These are phyloP conservation scores for Hydnum rufescens DNA, from an alignment of 768 basidiomycete species.

Conservation along the genomic window DNA sequence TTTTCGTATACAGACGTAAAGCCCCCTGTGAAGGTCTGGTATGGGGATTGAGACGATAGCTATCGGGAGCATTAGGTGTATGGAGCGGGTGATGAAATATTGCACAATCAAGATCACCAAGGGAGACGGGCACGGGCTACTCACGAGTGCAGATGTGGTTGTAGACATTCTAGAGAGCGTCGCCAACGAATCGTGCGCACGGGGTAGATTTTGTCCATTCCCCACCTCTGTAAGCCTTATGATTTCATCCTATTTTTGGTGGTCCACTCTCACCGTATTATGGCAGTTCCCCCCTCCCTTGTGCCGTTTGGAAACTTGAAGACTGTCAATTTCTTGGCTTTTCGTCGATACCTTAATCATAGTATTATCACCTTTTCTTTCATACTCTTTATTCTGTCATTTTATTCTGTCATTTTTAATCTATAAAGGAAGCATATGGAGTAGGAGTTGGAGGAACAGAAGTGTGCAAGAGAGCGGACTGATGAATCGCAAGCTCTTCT, in stretches of 20 bases:
- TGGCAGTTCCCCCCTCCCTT: too few relatives aligned
- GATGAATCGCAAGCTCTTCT: too few relatives aligned
- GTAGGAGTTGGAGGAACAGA: too few relatives aligned
- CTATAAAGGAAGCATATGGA: too few relatives aligned
- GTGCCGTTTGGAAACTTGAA: too few relatives aligned
- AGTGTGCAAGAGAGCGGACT: too few relatives aligned
- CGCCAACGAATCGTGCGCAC: conserved; percentile 12
- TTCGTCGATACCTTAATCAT: too few relatives aligned
- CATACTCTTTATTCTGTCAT: too few relatives aligned
- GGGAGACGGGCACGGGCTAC: conserved; percentile 80
- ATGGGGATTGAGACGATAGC: conserved; percentile 86
- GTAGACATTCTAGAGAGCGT: conserved; percentile 56
- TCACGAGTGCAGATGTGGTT: conserved; percentile 79
- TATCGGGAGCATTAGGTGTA: conserved; percentile 79
- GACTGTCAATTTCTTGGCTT: too few relatives aligned
- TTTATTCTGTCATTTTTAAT: too few relatives aligned
- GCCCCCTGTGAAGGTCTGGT: conserved; percentile 69
- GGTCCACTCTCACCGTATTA: background rate
- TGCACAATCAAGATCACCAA: conserved; percentile 68
- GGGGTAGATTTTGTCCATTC: background rate
- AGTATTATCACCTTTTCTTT: too few relatives aligned
- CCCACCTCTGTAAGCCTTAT: background rate
- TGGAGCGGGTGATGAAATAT: conserved; percentile 66
- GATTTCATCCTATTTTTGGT: background rate
- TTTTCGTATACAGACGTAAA: conserved; percentile 71